Evolutionary conservation across 257 asterid genomes (phyloP), one percentile per base, ranked within the genome.

Genomic region (Ligustrum vulgare): DNA sequence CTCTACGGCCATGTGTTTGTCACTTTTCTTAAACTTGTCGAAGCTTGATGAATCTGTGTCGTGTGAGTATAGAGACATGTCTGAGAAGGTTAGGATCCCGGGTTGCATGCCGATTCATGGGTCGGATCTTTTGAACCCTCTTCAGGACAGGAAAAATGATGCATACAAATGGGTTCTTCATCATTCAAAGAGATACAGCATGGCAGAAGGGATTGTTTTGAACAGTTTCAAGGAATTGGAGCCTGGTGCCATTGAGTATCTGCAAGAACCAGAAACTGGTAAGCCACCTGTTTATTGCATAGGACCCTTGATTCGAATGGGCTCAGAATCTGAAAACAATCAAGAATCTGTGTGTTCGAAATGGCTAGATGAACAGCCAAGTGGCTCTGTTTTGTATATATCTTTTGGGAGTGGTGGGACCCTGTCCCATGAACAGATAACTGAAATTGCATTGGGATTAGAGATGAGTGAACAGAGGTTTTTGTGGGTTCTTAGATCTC

Each of bases 391-490:
- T 3, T 20, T 93, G 70, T 93, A 69, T 62, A 75, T 93, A 4
- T 93, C 96, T 0, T 91, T 86, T 6, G 98, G 98, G 2, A 91
- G 97, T 13, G 97, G 92, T 45, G 98, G 98, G 77, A 78, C 94
- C 32, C 81, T 89, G 15, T 60, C 90, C 3, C 89, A 80, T 23
- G 78, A 78, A 2, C 96, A 93, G 47, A 47, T 87, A 1, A 75
- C 71, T 62, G 93, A 90, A 47, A 79, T 89, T 3, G 93, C 97
- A 3, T 36, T 64, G 0, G 93, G 95, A 12, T 36, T 91, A 41
- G 97, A 87, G 58, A 60, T 77, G 82, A 91, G 97, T 47, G 91
- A 77, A 22, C 86, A 86, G 0, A 77, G 89, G 36, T 87, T 91
- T 28, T 6, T 91, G 15, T 89, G 93, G 95, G 90, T 86, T 5